Conservation (phyloP, 2,329 filamentous ascomycete species). For the Thielaviopsis musarum region DNA sequence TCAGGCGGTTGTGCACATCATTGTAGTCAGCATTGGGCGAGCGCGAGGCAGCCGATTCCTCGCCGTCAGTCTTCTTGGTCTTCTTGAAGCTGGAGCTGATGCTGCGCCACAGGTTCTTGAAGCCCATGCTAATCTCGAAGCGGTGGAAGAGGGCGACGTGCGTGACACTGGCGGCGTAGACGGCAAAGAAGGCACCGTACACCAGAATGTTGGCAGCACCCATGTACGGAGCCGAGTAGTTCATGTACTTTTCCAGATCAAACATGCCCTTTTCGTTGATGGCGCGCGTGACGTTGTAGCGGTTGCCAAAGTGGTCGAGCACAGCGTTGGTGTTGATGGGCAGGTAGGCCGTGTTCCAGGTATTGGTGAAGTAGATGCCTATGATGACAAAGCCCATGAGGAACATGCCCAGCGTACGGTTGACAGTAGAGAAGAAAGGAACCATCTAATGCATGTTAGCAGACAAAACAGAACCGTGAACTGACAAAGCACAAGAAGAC, state of each 20-base stretch:
- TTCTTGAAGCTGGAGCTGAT: conserved; percentile 11
- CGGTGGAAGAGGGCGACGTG: conserved; percentile 36
- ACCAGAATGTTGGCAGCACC: conserved; percentile 31
- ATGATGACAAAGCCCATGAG: conserved; percentile 36
- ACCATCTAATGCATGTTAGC: conserved; percentile 20
- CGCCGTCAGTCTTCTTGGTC: conserved; percentile 1
- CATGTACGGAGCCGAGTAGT: conserved; percentile 35
- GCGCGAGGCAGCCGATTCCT: conserved; percentile 1
- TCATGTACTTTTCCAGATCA: conserved; percentile 27
- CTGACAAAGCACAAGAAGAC: too few species aligned
- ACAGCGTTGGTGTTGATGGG: conserved; percentile 35
- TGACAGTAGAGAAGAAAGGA: conserved; percentile 42
- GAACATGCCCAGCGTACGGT: conserved; percentile 41
- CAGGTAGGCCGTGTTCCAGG: conserved; percentile 39
- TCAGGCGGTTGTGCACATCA: conserved; percentile 32
- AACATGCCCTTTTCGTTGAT: conserved; percentile 29
- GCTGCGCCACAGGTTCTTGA: conserved; percentile 26
- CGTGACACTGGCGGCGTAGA: conserved; percentile 34
- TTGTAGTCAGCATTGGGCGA: conserved; percentile 17
- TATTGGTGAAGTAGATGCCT: conserved; percentile 40
- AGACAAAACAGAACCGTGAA: too few species aligned
- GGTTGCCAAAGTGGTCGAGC: conserved; percentile 30
- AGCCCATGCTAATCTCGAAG: conserved; percentile 31
- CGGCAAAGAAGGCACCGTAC: conserved; percentile 39
- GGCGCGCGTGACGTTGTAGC: conserved; percentile 29